Evolutionary conservation across 768 basidiomycete species (phyloP).

Genomic region (Mycena kentingensis): DNA sequence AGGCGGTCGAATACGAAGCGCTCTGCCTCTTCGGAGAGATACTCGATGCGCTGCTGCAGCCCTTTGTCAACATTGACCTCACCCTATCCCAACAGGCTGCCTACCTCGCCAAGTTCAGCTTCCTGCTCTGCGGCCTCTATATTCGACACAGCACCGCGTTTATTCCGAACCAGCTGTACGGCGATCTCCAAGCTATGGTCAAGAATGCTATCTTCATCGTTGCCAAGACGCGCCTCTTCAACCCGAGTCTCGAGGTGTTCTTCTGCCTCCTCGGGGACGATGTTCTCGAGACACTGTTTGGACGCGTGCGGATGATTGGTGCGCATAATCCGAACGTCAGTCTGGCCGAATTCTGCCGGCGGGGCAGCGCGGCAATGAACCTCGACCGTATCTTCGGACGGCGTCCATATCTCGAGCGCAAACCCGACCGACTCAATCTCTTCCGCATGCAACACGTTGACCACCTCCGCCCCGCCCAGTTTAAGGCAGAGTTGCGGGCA

Average conservation of each 20-base stretch:
- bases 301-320: slow-evolving; percentile 18
- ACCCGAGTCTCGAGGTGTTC: slow-evolving; percentile 10
- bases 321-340: slow-evolving; percentile 11
- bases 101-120: slow-evolving; percentile 9
- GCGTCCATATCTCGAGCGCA: slow-evolving; percentile 6
- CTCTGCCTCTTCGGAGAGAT: slow-evolving; percentile 10
- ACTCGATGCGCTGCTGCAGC: slow-evolving; percentile 13
- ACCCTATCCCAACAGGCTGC: slow-evolving; percentile 19
- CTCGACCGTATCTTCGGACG: slow-evolving; percentile 10
- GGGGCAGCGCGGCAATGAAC: slow-evolving; percentile 8
- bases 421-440: slow-evolving; percentile 8
- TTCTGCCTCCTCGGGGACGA: too few relatives aligned
- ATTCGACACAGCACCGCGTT: slow-evolving; percentile 8
- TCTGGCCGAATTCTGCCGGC: slow-evolving; percentile 2
- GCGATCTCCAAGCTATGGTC: slow-evolving; percentile 15
- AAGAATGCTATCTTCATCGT: slow-evolving; percentile 22
- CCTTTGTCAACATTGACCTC: slow-evolving; percentile 11
- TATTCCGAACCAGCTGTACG: slow-evolving; percentile 21
- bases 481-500: background rate
- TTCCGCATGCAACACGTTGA: slow-evolving; percentile 10
- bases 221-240: slow-evolving; percentile 11
- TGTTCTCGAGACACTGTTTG: slow-evolving; percentile 22
- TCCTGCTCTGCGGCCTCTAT: slow-evolving; percentile 13
- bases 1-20: background rate
- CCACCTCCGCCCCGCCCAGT: slow-evolving; percentile 7